phyloP scores from a whole-genome alignment of 164 flowering plant species.

The Nelumbo lutea region DNA sequence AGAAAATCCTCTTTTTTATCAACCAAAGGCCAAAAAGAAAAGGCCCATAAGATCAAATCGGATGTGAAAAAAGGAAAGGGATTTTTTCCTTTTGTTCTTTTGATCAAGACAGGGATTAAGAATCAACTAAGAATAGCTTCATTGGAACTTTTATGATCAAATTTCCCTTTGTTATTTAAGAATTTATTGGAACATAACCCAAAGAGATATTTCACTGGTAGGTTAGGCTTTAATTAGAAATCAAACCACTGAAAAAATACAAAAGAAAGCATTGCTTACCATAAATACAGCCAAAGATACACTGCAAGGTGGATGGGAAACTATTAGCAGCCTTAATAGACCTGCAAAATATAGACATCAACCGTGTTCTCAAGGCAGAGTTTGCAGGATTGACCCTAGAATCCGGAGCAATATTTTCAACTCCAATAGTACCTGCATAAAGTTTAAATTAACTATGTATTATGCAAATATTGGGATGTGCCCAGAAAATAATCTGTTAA shows the following conservation, averaged over 20 bases:
- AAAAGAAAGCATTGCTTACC: constrained; percentile 35
- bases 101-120: no score
- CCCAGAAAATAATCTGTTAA: no score
- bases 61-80: no score
- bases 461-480: background rate
- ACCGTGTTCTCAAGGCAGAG: constrained; percentile 47
- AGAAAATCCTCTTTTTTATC: no score
- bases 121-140: no score
- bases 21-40: no score
- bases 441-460: background rate
- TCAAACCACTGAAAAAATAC: background rate
- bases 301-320: constrained; percentile 90
- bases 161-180: no score
- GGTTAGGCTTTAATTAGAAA: background rate
- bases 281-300: constrained; percentile 92
- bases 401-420: constrained; percentile 52
- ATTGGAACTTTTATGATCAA: no score
- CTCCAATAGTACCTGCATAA: constrained; percentile 56
- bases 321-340: constrained; percentile 88
- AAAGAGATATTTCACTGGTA: background rate
- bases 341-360: constrained; percentile 77
- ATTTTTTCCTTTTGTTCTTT: no score
- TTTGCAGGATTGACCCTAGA: constrained; percentile 57
- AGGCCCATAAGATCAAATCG: no score
- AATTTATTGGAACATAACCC: no score